Evolutionary conservation across 345 rosid genomes (phyloP).

Genomic region (Melaleuca alternifolia): DNA sequence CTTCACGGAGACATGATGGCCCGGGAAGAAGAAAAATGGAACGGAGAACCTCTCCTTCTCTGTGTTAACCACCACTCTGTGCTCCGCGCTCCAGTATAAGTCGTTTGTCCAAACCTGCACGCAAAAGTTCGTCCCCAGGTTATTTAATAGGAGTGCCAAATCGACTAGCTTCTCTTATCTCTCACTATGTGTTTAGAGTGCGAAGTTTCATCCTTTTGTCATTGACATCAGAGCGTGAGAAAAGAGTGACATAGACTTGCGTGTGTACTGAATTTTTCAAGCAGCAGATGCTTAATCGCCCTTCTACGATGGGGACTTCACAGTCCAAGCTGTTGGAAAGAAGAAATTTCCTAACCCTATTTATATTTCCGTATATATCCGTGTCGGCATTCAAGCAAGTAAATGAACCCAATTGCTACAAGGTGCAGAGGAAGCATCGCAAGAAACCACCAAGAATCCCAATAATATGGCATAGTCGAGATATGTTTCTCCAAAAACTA

Average conservation of each 20-base stretch:
- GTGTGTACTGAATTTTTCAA: neutral
- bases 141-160: neutral
- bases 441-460: neutral
- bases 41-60: slow-evolving; percentile 35
- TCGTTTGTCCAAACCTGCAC: slow-evolving; percentile 47
- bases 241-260: neutral
- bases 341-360: neutral
- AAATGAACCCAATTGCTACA: neutral
- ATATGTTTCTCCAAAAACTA: neutral
- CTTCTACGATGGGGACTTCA: neutral
- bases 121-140: neutral
- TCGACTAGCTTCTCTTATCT: neutral
- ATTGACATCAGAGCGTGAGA: neutral
- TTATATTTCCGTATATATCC: neutral
- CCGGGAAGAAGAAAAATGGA: slow-evolving; percentile 29
- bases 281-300: neutral
- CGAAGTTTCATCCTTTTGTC: neutral
- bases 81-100: slow-evolving; percentile 36
- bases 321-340: neutral
- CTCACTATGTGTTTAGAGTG: neutral
- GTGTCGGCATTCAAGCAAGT: neutral
- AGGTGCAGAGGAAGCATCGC: neutral
- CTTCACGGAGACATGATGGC: slow-evolving; percentile 19
- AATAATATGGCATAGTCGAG: neutral
- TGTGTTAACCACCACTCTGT: slow-evolving; percentile 31